Conservation (phyloP, 768 basidiomycete genomes). For the Pisolithus orientalis region DNA sequence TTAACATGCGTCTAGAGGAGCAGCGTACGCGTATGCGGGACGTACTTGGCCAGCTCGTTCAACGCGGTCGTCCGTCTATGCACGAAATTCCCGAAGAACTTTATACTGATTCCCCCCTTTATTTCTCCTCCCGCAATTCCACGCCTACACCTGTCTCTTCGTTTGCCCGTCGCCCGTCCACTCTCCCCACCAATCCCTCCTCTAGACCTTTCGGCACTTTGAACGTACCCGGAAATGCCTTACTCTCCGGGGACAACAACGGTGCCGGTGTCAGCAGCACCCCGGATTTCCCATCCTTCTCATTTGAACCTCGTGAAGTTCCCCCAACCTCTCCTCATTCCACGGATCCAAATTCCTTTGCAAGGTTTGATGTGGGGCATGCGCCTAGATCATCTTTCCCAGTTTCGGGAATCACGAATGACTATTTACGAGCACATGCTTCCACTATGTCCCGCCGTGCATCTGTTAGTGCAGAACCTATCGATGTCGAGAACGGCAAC, state of each 20-base stretch:
- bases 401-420: conserved; percentile 39
- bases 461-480: conserved; percentile 94
- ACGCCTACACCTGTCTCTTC: conserved; percentile 45
- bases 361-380: conserved; percentile 40
- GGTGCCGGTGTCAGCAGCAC: conserved; percentile 27
- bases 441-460: conserved; percentile 84
- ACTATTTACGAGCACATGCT: conserved; percentile 67
- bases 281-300: conserved; percentile 42
- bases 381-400: conserved; percentile 41
- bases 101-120: conserved; percentile 46
- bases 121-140: conserved; percentile 23
- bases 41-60: conserved; percentile 37
- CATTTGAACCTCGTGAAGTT: conserved; percentile 51
- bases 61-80: conserved; percentile 43
- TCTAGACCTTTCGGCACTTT: conserved; percentile 73
- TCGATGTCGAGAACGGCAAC: conserved; percentile 66
- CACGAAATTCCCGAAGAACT: conserved; percentile 52
- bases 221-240: conserved; percentile 76
- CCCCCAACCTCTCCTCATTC: conserved; percentile 58
- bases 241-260: conserved; percentile 47
- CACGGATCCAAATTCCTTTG: conserved; percentile 41
- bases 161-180: conserved; percentile 54
- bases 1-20: conserved; percentile 81
- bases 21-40: conserved; percentile 73
- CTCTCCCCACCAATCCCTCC: conserved; percentile 44